Conservation (phyloP, 2,329 filamentous ascomycete genomes). For the Fusarium continuum region DNA sequence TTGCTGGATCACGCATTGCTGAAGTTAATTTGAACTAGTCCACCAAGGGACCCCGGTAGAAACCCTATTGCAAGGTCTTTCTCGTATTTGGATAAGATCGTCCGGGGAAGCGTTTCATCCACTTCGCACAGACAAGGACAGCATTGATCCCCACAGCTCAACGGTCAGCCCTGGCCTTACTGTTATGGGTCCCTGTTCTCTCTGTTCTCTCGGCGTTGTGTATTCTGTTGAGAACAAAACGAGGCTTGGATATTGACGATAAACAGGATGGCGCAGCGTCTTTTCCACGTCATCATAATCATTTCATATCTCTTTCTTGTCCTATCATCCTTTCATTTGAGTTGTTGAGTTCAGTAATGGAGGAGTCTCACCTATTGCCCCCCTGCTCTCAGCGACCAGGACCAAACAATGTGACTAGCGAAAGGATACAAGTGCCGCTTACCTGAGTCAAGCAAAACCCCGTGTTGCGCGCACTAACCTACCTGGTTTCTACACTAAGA, state of each 20-base stretch:
- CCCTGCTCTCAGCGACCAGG: background rate
- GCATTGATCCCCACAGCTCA: background rate
- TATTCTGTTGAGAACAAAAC: background rate
- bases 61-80: background rate
- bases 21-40: background rate
- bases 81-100: background rate
- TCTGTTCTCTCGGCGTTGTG: background rate
- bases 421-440: background rate
- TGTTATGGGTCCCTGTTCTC: no score
- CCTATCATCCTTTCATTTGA: background rate
- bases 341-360: background rate
- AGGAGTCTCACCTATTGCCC: background rate
- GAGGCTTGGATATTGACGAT: background rate
- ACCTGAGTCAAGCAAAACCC: background rate
- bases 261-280: background rate
- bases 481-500: background rate
- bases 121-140: background rate
- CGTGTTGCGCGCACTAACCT: background rate
- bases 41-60: background rate
- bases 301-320: no score
- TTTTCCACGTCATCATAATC: no score
- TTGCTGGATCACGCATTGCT: background rate
- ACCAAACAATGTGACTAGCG: no score
- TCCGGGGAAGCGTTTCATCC: background rate
- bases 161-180: conserved; percentile 1